A percentile compares a stretch with the other conserved stretches of the same genome.
Evolutionary conservation across 768 basidiomycete species (phyloP).

Genomic region (Mycena leptocephala): DNA sequence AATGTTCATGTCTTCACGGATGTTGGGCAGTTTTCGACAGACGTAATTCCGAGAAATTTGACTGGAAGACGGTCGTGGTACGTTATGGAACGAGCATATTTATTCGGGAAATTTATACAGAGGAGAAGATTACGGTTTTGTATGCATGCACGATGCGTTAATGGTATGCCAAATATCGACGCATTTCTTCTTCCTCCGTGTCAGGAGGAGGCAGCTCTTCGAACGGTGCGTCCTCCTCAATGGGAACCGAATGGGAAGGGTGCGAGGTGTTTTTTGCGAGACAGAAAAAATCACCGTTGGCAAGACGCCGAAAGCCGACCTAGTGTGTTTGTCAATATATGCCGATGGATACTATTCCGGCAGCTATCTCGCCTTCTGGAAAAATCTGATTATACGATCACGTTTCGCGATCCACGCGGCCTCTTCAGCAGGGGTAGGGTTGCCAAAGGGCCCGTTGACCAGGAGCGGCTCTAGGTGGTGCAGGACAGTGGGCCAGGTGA

Average conservation of each 20-base stretch:
- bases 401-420: not conserved
- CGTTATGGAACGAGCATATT: too few relatives aligned
- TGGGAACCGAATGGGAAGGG: constrained; percentile 8
- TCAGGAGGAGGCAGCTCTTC: not conserved
- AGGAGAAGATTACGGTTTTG: not conserved
- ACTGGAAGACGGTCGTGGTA: too few relatives aligned
- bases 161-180: not conserved
- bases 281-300: constrained; percentile 17
- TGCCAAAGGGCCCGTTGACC: constrained; percentile 3
- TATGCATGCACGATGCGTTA: not conserved
- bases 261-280: constrained; percentile 1
- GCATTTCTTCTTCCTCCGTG: not conserved
- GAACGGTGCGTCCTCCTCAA: constrained; percentile 7
- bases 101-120: too few relatives aligned
- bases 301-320: constrained; percentile 29
- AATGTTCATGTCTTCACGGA: too few relatives aligned
- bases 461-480: not conserved
- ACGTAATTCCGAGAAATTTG: too few relatives aligned
- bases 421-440: constrained; percentile 3
- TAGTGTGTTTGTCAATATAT: not conserved
- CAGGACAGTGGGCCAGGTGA: constrained; percentile 17
- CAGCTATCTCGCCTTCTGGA: not conserved
- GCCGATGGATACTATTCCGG: not conserved
- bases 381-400: constrained; percentile 7
- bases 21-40: too few relatives aligned